A percentile compares a stretch with the other conserved stretches of the same genome.
Evolutionary conservation across 2,329 filamentous ascomycete genomes (phyloP).

Genomic region (Chrysoporthe austroafricana): DNA sequence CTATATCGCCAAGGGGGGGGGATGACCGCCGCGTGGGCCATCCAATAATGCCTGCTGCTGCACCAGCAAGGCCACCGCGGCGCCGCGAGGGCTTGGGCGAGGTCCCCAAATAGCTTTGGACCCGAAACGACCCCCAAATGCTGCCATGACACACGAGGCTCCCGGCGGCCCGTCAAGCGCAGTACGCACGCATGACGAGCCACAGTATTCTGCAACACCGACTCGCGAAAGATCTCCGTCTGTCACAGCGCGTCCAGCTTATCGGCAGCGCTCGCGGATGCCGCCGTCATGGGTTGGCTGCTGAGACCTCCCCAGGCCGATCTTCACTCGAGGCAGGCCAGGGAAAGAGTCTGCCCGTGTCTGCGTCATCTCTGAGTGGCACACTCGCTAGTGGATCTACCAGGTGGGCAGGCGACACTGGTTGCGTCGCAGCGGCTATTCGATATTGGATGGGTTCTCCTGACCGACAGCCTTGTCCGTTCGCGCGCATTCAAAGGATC

Average conservation of each 20-base stretch:
- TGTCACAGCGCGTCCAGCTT: not conserved
- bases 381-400: constrained; percentile 14
- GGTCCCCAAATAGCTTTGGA: constrained; percentile 1
- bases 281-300: not conserved
- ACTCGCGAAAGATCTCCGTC: not conserved
- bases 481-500: constrained; percentile 23
- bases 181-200: constrained; percentile 14
- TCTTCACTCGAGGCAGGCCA: constrained; percentile 9
- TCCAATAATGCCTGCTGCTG: constrained; percentile 1
- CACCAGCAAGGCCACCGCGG: constrained; percentile 11
- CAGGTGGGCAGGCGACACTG: not conserved
- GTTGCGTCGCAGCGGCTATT: constrained; percentile 5
- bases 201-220: not conserved
- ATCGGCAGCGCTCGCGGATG: not conserved
- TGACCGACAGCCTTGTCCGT: constrained; percentile 18
- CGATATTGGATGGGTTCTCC: constrained; percentile 9
- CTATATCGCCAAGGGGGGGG: constrained; percentile 4
- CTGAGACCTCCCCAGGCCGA: constrained; percentile 5
- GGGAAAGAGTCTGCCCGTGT: not conserved
- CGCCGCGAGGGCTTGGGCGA: constrained; percentile 9
- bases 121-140: constrained; percentile 21
- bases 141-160: constrained; percentile 17
- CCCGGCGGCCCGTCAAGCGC: constrained; percentile 13
- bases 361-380: constrained; percentile 15
- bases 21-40: constrained; percentile 15